Evolutionary conservation across 176 grass and related monocot genomes (phyloP).

Genomic region (Chrysopogon serrulatus): DNA sequence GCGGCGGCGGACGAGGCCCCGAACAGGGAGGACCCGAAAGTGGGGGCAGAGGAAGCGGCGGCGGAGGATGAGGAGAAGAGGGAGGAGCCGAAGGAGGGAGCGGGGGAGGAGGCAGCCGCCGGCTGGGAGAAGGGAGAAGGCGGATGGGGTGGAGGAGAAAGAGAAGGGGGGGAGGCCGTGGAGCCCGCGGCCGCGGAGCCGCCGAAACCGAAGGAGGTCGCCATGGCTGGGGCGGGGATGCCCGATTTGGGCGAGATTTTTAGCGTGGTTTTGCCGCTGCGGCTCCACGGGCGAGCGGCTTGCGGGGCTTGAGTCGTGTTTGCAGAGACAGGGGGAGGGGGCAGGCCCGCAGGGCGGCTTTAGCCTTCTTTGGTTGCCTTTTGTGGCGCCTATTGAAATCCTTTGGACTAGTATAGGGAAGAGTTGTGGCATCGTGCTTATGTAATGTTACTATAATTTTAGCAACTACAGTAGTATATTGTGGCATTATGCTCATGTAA

Average conservation of each 20-base stretch:
- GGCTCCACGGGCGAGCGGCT: not conserved
- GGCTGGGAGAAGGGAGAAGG: slow-evolving; percentile 37
- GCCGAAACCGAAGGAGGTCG: slow-evolving; percentile 45
- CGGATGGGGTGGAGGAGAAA: slow-evolving; percentile 23
- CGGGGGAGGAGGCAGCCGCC: slow-evolving; percentile 22
- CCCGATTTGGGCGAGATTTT: slow-evolving; percentile 46
- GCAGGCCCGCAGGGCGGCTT: too few relatives aligned
- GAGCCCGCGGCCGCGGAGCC: slow-evolving; percentile 25
- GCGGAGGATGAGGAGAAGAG: slow-evolving; percentile 13
- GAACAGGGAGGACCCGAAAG: slow-evolving; percentile 34
- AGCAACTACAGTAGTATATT: too few relatives aligned
- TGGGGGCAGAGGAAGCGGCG: slow-evolving; percentile 15
- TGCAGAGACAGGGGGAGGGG: not conserved
- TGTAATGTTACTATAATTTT: too few relatives aligned
- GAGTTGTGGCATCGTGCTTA: too few relatives aligned
- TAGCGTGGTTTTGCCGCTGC: slow-evolving; percentile 39
- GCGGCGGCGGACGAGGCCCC: slow-evolving; percentile 30
- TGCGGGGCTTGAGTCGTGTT: not conserved
- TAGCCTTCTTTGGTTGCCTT: too few relatives aligned
- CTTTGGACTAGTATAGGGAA: too few relatives aligned
- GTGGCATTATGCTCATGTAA: too few relatives aligned
- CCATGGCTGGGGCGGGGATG: slow-evolving; percentile 42
- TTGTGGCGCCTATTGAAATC: too few relatives aligned
- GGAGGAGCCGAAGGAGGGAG: slow-evolving; percentile 35
- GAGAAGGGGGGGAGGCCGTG: slow-evolving; percentile 45